phyloP scores from a whole-genome alignment of 305 asterid species.

The Nicotiana rustica region DNA sequence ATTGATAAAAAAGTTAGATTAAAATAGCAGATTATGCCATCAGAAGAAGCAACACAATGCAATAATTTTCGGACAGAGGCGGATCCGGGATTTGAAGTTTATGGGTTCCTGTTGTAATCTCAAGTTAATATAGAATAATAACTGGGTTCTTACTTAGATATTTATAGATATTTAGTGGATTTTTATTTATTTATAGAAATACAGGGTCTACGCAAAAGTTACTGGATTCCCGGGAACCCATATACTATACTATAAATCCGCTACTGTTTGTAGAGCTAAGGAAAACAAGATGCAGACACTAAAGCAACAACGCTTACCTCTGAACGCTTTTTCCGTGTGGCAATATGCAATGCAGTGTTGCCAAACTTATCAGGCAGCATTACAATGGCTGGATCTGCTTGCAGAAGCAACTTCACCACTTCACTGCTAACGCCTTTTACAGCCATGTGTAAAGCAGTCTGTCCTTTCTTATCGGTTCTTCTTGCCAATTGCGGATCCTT shows the following conservation, averaged over 20 bases:
- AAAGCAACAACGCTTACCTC: conserved; percentile 53
- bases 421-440: conserved; percentile 70
- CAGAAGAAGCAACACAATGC: background rate
- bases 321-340: conserved; percentile 73
- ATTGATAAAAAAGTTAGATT: conserved; percentile 29
- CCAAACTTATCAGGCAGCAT: conserved; percentile 76
- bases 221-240: no score
- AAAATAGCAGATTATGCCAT: background rate
- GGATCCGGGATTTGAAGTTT: no score
- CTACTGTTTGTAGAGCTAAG: no score
- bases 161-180: no score
- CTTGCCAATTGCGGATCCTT: conserved; percentile 72
- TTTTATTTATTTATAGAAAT: no score
- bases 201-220: no score
- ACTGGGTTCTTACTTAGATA: no score
- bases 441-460: conserved; percentile 83
- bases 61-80: background rate
- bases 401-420: conserved; percentile 64
- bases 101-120: no score
- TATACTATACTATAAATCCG: no score
- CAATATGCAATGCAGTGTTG: conserved; percentile 68
- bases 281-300: background rate
- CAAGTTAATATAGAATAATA: no score
- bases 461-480: conserved; percentile 80
- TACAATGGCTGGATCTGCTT: conserved; percentile 73